Conservation (phyloP, 495 filamentous ascomycete species). For the Choiromyces venosus region DNA sequence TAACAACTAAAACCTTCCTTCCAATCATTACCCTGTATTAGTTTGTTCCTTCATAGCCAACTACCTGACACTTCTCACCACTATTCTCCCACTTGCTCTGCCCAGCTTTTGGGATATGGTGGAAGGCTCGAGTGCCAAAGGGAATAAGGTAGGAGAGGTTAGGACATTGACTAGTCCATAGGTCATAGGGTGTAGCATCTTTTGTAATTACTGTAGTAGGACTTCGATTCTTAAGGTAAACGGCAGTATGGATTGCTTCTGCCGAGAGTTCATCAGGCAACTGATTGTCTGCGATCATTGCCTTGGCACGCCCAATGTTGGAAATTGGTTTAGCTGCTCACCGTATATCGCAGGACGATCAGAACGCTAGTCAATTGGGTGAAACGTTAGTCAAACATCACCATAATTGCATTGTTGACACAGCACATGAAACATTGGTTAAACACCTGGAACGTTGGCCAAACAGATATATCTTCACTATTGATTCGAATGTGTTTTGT, state of each 20-base stretch:
- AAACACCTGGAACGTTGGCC: too few relatives aligned
- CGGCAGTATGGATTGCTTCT: not conserved
- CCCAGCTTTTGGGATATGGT: not conserved
- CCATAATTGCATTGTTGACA: too few relatives aligned
- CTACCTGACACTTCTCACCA: not conserved
- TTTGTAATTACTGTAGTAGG: rapidly evolving
- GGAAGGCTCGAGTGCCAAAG: not conserved
- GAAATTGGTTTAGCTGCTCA: too few relatives aligned
- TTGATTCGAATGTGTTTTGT: too few relatives aligned
- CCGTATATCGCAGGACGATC: too few relatives aligned
- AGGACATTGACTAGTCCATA: not conserved
- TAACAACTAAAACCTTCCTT: rapidly evolving
- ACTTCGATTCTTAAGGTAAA: not conserved
- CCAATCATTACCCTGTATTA: not conserved
- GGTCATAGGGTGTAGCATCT: not conserved
- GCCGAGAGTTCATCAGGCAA: not conserved
- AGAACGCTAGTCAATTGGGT: too few relatives aligned
- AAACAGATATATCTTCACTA: too few relatives aligned
- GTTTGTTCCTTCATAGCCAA: not conserved
- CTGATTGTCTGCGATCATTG: not conserved
- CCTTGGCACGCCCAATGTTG: not conserved
- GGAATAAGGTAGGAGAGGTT: not conserved
- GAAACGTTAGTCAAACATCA: too few relatives aligned
- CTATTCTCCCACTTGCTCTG: not conserved
- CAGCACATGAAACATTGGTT: too few relatives aligned